Percentiles rank a stretch among this genome's conserved stretches.
These are phyloP conservation scores for Corylus heterophylla DNA, from an alignment of 306 rosid genomes.

Conservation along the genomic window DNA sequence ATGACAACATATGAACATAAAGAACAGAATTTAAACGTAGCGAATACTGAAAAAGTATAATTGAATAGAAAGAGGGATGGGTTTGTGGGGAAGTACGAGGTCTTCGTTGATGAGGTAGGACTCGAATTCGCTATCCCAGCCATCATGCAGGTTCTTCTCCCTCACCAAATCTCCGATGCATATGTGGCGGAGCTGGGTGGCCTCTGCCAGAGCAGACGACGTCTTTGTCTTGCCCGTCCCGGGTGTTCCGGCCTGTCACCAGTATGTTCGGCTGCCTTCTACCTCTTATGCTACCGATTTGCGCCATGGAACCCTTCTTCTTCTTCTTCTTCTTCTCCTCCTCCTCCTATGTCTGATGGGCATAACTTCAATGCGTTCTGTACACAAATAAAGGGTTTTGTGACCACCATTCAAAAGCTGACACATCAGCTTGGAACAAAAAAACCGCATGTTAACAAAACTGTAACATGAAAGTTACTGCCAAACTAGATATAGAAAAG, in stretches of 20 bases:
- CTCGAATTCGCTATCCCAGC: conserved; percentile 83
- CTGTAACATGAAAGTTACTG: too few relatives aligned
- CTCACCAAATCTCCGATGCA: conserved; percentile 73
- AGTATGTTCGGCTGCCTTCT: conserved; percentile 62
- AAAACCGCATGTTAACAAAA: too few relatives aligned
- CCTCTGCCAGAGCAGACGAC: conserved; percentile 64
- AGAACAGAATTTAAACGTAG: neutral
- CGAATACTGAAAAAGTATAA: neutral
- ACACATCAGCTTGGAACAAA: too few relatives aligned
- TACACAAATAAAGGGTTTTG: too few relatives aligned
- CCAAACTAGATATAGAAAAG: too few relatives aligned
- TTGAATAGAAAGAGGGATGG: neutral
- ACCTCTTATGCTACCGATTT: conserved; percentile 41
- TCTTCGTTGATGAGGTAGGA: conserved; percentile 79
- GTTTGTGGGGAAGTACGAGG: conserved; percentile 37
- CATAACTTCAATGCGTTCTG: too few relatives aligned
- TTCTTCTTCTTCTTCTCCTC: too few relatives aligned
- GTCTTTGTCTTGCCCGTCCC: conserved; percentile 90
- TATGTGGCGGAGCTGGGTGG: conserved; percentile 64
- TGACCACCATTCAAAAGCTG: too few relatives aligned
- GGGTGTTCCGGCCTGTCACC: conserved; percentile 73
- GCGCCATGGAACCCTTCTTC: conserved; percentile 24
- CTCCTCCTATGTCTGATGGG: too few relatives aligned
- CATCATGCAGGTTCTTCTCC: conserved; percentile 82
- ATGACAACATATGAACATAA: neutral